Percentiles rank a stretch among this genome's conserved stretches.
Evolutionary conservation across 352 stramenopile genomes (phyloP).

Genomic region (Pythium dissotocum): DNA sequence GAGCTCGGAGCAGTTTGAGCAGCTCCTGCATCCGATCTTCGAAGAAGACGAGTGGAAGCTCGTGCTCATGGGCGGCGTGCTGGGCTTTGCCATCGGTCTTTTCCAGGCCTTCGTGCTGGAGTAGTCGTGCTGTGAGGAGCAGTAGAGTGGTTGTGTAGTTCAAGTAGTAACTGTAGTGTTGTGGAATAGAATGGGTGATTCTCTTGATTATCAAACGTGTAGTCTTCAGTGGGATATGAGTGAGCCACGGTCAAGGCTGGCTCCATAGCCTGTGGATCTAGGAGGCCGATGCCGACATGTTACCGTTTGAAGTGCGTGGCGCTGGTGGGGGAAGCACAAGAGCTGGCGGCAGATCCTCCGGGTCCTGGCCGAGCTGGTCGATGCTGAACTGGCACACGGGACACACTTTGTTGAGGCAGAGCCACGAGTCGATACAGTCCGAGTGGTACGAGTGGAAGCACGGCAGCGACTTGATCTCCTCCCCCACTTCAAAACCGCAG

Average conservation of each 20-base stretch:
- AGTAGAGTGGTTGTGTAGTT: not conserved
- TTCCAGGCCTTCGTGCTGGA: constrained; percentile 77
- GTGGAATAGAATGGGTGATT: not conserved
- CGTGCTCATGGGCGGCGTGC: constrained; percentile 94
- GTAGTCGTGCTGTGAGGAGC: not conserved
- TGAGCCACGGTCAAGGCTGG: no score
- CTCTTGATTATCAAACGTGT: not conserved
- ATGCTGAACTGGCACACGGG: constrained; percentile 89
- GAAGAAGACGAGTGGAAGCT: constrained; percentile 99
- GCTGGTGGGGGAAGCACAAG: constrained; percentile 11
- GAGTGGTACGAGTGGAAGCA: constrained; percentile 95
- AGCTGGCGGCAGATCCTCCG: constrained; percentile 11
- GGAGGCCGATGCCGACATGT: constrained; percentile 1
- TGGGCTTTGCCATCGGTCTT: constrained; percentile 91
- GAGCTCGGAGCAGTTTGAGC: constrained; percentile 92
- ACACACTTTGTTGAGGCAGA: constrained; percentile 91
- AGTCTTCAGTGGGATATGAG: not conserved
- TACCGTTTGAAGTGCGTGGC: constrained; percentile 4
- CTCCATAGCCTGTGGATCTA: not conserved
- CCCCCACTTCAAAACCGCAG: constrained; percentile 85
- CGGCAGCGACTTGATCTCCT: constrained; percentile 92
- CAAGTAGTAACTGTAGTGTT: not conserved
- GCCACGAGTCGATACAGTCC: constrained; percentile 92
- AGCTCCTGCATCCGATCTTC: constrained; percentile 97
- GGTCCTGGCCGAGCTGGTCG: constrained; percentile 33